Conservation (phyloP, 345 rosid genomes). For the Hibiscus mutabilis region DNA sequence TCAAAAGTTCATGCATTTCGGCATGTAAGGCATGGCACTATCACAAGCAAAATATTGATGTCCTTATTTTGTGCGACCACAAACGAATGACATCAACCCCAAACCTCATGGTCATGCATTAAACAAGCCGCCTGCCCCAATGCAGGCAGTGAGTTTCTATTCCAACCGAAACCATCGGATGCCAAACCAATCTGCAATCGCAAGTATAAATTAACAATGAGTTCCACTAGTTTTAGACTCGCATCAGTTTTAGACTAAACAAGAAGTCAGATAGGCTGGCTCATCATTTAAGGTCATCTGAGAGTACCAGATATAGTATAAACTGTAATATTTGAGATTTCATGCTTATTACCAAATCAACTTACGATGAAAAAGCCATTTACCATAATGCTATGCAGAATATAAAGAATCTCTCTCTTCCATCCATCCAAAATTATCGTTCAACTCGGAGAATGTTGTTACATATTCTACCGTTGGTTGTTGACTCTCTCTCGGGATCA, state of each 20-base stretch:
- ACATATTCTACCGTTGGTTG: constrained; percentile 43
- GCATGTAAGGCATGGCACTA: background rate
- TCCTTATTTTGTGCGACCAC: background rate
- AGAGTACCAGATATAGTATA: background rate
- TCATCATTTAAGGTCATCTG: background rate
- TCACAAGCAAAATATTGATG: background rate
- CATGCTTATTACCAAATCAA: background rate
- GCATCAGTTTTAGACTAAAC: background rate
- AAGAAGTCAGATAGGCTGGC: background rate
- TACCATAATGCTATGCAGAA: constrained; percentile 2
- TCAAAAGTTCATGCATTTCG: background rate
- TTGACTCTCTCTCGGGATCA: constrained; percentile 59
- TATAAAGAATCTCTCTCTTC: constrained; percentile 1
- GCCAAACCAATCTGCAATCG: background rate
- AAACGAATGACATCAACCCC: background rate
- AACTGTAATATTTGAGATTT: background rate
- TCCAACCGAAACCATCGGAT: background rate
- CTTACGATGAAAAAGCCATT: background rate
- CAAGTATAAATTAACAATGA: background rate
- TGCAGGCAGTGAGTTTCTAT: background rate
- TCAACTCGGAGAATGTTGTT: constrained; percentile 74
- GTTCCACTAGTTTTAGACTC: background rate
- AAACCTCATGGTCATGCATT: background rate
- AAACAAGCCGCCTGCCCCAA: background rate
- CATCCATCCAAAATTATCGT: constrained; percentile 14